A percentile compares a stretch with the other conserved stretches of the same genome.
Conservation (phyloP, 2,329 filamentous ascomycete species). For the Fusarium napiforme region DNA sequence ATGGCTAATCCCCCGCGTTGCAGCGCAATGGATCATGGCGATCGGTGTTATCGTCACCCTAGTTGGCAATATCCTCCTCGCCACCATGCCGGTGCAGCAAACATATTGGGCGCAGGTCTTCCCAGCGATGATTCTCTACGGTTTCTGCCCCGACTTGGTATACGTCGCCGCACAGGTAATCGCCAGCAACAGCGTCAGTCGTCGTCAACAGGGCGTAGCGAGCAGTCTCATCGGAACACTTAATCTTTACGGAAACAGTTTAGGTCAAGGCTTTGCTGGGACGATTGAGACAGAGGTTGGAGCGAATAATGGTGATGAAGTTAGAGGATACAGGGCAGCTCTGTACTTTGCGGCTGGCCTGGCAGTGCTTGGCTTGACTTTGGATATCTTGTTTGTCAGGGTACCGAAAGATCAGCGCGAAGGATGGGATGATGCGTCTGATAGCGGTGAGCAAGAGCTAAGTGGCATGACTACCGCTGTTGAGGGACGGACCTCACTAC, state of each 20-base stretch:
- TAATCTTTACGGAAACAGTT: slow-evolving; percentile 47
- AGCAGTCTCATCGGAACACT: slow-evolving; percentile 58
- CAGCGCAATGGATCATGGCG: slow-evolving; percentile 60
- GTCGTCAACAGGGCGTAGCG: slow-evolving; percentile 62
- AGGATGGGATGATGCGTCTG: slow-evolving; percentile 13
- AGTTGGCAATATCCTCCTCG: slow-evolving; percentile 34
- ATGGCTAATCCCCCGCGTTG: slow-evolving; percentile 58
- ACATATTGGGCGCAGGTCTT: slow-evolving; percentile 56
- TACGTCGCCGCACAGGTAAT: slow-evolving; percentile 64
- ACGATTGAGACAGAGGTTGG: slow-evolving; percentile 48
- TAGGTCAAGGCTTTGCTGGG: slow-evolving; percentile 49
- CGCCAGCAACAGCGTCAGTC: slow-evolving; percentile 61
- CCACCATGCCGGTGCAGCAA: slow-evolving; percentile 58
- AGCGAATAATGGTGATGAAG: neutral
- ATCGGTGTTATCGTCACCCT: slow-evolving; percentile 49
- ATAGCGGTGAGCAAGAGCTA: neutral
- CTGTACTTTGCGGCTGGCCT: slow-evolving; percentile 18
- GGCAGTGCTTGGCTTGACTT: neutral
- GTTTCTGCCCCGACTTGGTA: slow-evolving; percentile 60
- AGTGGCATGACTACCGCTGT: slow-evolving; percentile 9
- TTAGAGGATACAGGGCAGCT: slow-evolving; percentile 5
- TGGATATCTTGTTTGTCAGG: slow-evolving; percentile 16
- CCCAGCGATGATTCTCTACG: slow-evolving; percentile 48
- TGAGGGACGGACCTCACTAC: neutral
- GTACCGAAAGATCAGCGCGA: slow-evolving; percentile 21